Conservation (phyloP, 2,329 filamentous ascomycete genomes). For the Trichocomaceae sp. region DNA sequence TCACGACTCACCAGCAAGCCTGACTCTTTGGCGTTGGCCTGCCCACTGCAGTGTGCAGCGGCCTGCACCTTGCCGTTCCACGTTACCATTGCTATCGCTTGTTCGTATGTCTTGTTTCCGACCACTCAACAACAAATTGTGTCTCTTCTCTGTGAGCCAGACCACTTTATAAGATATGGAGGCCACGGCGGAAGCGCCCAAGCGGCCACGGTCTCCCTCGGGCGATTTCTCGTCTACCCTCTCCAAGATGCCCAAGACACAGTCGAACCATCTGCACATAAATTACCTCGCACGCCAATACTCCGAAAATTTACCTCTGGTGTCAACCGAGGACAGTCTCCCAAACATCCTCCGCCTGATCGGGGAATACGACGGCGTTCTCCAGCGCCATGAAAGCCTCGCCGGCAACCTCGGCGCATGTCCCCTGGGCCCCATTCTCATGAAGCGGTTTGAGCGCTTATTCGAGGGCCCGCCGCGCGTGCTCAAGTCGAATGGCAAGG, state of each 20-base stretch:
- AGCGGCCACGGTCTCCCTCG: conserved; percentile 42
- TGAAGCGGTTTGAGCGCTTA: conserved; percentile 78
- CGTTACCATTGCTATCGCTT: neutral
- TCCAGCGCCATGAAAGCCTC: conserved; percentile 79
- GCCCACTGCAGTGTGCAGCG: no score
- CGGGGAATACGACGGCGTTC: conserved; percentile 74
- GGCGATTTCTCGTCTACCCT: conserved; percentile 33
- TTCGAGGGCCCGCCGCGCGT: conserved; percentile 74
- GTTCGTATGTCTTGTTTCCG: conserved; percentile 15
- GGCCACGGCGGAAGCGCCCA: conserved; percentile 30
- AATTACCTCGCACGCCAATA: conserved; percentile 61
- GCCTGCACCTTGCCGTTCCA: no score
- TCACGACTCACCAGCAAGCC: no score
- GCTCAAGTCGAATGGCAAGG: conserved; percentile 56
- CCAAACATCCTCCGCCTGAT: conserved; percentile 66
- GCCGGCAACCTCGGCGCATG: conserved; percentile 79
- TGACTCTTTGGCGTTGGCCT: no score
- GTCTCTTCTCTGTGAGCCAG: no score
- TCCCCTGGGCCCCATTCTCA: conserved; percentile 70
- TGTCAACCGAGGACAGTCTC: conserved; percentile 63
- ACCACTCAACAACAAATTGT: neutral
- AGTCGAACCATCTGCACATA: conserved; percentile 57
- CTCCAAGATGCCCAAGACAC: conserved; percentile 50
- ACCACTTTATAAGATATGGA: no score
- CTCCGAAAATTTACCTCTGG: conserved; percentile 55